These are phyloP conservation scores for Crassisporium funariophilum DNA, from an alignment of 768 basidiomycete genomes.

Conservation along the genomic window DNA sequence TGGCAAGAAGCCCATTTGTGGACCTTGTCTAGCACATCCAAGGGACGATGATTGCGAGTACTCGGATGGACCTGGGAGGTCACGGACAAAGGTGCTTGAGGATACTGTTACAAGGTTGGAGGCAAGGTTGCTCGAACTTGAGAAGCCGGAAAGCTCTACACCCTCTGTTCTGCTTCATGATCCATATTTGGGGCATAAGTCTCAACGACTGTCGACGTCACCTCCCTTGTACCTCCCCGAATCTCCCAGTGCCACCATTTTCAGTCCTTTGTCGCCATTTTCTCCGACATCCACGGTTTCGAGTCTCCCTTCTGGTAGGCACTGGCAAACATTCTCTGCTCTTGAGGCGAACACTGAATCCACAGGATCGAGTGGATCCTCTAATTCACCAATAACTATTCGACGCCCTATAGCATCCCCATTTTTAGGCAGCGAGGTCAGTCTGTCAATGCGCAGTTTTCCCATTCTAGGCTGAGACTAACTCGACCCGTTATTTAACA, in stretches of 20 bases:
- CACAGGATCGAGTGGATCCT: conserved; percentile 46
- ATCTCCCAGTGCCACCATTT: conserved; percentile 23
- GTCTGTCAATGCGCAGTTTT: conserved; percentile 12
- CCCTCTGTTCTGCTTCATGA: conserved; percentile 53
- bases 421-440: conserved; percentile 41
- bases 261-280: conserved; percentile 40
- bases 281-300: conserved; percentile 47
- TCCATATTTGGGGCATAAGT: conserved; percentile 45
- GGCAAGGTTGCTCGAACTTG: conserved; percentile 57
- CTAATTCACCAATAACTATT: conserved; percentile 33
- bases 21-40: conserved; percentile 60
- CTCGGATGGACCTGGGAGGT: conserved; percentile 61
- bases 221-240: conserved; percentile 38
- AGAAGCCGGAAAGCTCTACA: conserved; percentile 49
- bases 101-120: conserved; percentile 58
- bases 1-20: conserved; percentile 62
- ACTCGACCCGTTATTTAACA: conserved; percentile 18
- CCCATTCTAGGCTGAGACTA: not conserved
- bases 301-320: conserved; percentile 50
- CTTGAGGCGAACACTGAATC: conserved; percentile 41
- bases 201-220: conserved; percentile 33
- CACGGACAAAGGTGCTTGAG: conserved; percentile 61
- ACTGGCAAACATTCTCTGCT: conserved; percentile 39
- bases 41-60: conserved; percentile 74
- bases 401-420: conserved; percentile 37